These are phyloP conservation scores for Hagleromyces aurorensis DNA, from an alignment of 805 yeast species.

Conservation along the genomic window DNA sequence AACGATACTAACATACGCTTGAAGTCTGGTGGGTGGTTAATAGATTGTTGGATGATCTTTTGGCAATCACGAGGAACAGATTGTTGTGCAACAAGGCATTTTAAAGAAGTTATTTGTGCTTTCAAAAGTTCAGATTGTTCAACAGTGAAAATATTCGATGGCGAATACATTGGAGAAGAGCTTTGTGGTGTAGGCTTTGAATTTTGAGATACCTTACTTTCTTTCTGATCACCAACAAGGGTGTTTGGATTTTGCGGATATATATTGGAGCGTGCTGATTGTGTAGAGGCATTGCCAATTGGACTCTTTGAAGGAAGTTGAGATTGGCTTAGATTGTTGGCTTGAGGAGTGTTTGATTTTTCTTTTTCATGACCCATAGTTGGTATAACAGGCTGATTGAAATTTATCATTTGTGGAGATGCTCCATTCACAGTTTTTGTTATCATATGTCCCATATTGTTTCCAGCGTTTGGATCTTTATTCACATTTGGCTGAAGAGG, in stretches of 20 bases:
- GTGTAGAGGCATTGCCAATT: too few relatives aligned
- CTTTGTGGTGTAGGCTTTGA: slow-evolving; percentile 1
- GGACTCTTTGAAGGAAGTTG: too few relatives aligned
- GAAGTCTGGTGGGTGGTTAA: slow-evolving; percentile 29
- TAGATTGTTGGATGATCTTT: slow-evolving; percentile 24
- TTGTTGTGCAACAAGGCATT: slow-evolving; percentile 25
- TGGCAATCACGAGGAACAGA: slow-evolving; percentile 26
- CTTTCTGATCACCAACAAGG: neutral
- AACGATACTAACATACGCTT: slow-evolving; percentile 24
- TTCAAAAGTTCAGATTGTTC: slow-evolving; percentile 28
- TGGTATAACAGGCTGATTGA: too few relatives aligned
- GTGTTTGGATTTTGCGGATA: neutral
- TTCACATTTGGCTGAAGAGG: neutral
- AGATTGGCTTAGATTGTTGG: too few relatives aligned
- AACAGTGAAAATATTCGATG: slow-evolving; percentile 21
- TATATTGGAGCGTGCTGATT: too few relatives aligned
- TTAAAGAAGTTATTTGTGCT: slow-evolving; percentile 32
- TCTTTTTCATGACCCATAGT: too few relatives aligned
- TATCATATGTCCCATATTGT: too few relatives aligned
- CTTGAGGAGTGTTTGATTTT: too few relatives aligned
- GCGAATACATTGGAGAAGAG: too few relatives aligned
- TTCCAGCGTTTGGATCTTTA: slow-evolving; percentile 1
- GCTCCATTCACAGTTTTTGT: too few relatives aligned
- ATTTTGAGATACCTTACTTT: neutral
- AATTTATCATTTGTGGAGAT: too few relatives aligned